Evolutionary conservation across 495 filamentous ascomycete species (phyloP), one percentile per base, ranked within the genome.

Genomic region (Neurospora tetrasperma): DNA sequence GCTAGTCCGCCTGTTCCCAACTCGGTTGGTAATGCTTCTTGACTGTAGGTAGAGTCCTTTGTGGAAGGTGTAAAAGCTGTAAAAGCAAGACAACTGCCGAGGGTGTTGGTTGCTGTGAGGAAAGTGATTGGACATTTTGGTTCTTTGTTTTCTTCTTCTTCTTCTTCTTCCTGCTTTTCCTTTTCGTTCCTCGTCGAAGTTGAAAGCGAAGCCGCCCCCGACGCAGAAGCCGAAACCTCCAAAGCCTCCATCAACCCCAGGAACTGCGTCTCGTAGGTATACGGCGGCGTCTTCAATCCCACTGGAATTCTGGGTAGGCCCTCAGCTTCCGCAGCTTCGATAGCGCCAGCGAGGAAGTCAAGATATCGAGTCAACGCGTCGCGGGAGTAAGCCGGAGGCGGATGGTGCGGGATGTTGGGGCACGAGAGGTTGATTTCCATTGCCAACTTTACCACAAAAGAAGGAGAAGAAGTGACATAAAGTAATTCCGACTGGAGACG

Each of bases 401-500:
- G 90, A 40, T 85, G 85, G 59, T 82, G 76, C 18, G 85, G 84
- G 71, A 93, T 93, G 80, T 93, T 93, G 0, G 91, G 91, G 76
- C 91, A 93, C 74, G 86, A 89, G 62, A 93, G 87, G 76, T 93
- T 93, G 73, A 93, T 82, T 77, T 93, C 91, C 80, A 92, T 85
- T 20, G 86, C 27, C 27, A 31, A 1, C 2, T 31, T 31, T 31
- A 31, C 27, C 27, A 1, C 27, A 31, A 31, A 31, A 31, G 27
- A 31, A 31, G 2, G 27, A 31, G 27, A 31, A 31, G 27, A 31
- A 31, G 27, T 27, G 27, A 27, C 27, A 27, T 27, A 27, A 31
- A 31, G 12, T 38, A 38, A 38, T 40, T 48, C 20, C 0, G 70
- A 5, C 38, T 71, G 41, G 68, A 75, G 31, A 44, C 46, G 74